These are phyloP conservation scores for Seminavis robusta DNA, from an alignment of 108 stramenopile genomes.

Conservation along the genomic window DNA sequence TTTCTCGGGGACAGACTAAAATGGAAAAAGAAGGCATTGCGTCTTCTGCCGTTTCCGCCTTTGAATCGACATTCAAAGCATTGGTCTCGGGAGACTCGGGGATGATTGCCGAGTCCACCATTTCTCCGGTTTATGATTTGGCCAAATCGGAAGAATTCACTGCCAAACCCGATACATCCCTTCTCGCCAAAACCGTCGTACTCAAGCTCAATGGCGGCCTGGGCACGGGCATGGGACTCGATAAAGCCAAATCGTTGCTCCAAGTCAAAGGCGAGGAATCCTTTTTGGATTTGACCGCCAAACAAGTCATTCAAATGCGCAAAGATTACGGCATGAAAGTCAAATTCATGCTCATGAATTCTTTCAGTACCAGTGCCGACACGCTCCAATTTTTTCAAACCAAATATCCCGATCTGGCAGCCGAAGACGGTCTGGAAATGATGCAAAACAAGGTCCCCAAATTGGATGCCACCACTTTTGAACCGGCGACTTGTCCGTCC, in stretches of 20 bases:
- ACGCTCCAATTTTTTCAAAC: conserved; percentile 87
- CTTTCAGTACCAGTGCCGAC: conserved; percentile 95
- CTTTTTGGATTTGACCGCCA: conserved; percentile 98
- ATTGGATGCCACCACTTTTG: conserved; percentile 85
- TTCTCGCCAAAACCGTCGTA: conserved; percentile 92
- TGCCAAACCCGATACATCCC: conserved; percentile 61
- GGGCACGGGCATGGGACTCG: conserved; percentile 99
- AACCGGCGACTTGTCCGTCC: conserved; percentile 81
- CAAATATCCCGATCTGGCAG: conserved; percentile 82
- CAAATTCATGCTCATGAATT: conserved; percentile 99
- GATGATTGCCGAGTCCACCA: conserved; percentile 92
- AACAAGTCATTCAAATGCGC: conserved; percentile 96
- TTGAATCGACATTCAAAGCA: conserved; percentile 82
- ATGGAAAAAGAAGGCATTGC: conserved; percentile 89
- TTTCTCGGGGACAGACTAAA: conserved; percentile 73
- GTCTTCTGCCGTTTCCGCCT: conserved; percentile 86
- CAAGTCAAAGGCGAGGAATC: conserved; percentile 97
- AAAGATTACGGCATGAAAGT: conserved; percentile 88
- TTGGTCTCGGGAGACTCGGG: conserved; percentile 92
- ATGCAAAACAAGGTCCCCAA: conserved; percentile 99
- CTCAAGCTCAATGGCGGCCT: conserved; percentile 99
- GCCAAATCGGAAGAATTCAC: conserved; percentile 67
- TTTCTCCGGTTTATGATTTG: conserved; percentile 88
- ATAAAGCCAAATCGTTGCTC: conserved; percentile 97
- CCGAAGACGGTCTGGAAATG: conserved; percentile 97